Base-by-base conservation (phyloP, 179 eudicot species). In the Spinacia oleracea region DNA sequence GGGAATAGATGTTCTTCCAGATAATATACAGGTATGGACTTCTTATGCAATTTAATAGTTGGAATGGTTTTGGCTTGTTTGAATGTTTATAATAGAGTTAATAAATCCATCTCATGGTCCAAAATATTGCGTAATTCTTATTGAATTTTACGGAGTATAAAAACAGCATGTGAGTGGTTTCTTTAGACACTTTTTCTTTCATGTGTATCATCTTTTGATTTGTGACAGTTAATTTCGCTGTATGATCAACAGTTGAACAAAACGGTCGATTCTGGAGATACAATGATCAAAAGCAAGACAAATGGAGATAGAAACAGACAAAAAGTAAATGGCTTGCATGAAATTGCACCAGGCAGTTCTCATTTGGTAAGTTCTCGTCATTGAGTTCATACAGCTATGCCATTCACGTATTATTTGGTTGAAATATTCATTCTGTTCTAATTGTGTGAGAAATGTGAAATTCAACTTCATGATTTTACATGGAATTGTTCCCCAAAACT, bases 1-100 rank as follows among this genome's bases (percentile, higher is more conserved):
- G 51, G 81, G 82, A 83, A 78, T 88, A 23, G 74, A 84, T 85
- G 82, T 83, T 58, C 56, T 89, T 67, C 76, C 85, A 42, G 85
- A 76, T 69, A 79, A 80, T 50, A 76, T 74, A 16, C 79, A 83
- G 97, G 93, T 92, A 48, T 25, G 25, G 50, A 31, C 46, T 38
- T 34, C 31, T 27, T 63, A 58, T 58, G 77, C 18, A n/a, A 12
- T 48, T 77, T 58, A 27, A 35, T 31, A 18, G 27, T 60, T 21
- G 21, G 29, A 69, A 14, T 48, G 20, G 14, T 21, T 63, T 31
- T 67, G 23, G 21, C 63, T 77, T 18, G 48, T 71, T 53, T 63
- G 53, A 16, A 38, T 1, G 27, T 60, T 11, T 45, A 70, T 27
- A 70, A 16, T 42, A 60, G 60, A 7, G 40, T 48, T 66, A 27